Evolutionary conservation across 2,329 filamentous ascomycete species (phyloP).

Genomic region (Beauveria australis): DNA sequence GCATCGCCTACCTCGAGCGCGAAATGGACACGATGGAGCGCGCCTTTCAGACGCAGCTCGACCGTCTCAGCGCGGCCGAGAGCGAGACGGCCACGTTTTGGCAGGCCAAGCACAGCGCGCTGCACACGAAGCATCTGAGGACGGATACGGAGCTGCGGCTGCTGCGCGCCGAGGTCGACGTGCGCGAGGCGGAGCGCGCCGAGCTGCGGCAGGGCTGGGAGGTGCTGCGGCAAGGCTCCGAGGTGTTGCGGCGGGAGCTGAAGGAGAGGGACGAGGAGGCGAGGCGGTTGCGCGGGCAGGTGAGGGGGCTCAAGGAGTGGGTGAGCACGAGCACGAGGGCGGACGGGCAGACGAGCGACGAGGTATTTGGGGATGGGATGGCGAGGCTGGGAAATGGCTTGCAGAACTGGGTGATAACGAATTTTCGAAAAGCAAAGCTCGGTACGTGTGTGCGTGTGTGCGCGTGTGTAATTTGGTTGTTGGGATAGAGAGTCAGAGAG

Average conservation of each 20-base stretch:
- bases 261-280: conserved; percentile 49
- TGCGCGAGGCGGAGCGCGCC: conserved; percentile 36
- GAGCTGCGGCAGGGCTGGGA: conserved; percentile 44
- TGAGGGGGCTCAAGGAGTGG: conserved; percentile 62
- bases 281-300: conserved; percentile 46
- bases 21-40: conserved; percentile 44
- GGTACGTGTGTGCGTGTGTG: conserved; percentile 23
- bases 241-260: conserved; percentile 37
- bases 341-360: conserved; percentile 56
- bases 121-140: conserved; percentile 44
- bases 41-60: conserved; percentile 46
- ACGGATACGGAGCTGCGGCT: conserved; percentile 46
- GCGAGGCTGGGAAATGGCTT: conserved; percentile 55
- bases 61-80: conserved; percentile 44
- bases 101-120: conserved; percentile 45
- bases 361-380: conserved; percentile 56
- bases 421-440: conserved; percentile 57
- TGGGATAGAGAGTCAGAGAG: not conserved
- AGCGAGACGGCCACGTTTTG: conserved; percentile 48
- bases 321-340: conserved; percentile 59
- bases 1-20: conserved; percentile 43
- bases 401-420: conserved; percentile 66
- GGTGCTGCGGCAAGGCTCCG: conserved; percentile 40
- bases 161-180: conserved; percentile 40
- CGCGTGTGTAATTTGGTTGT: not conserved